phyloP scores from a whole-genome alignment of 140 eudicot species.

The Erigeron philadelphicus region DNA sequence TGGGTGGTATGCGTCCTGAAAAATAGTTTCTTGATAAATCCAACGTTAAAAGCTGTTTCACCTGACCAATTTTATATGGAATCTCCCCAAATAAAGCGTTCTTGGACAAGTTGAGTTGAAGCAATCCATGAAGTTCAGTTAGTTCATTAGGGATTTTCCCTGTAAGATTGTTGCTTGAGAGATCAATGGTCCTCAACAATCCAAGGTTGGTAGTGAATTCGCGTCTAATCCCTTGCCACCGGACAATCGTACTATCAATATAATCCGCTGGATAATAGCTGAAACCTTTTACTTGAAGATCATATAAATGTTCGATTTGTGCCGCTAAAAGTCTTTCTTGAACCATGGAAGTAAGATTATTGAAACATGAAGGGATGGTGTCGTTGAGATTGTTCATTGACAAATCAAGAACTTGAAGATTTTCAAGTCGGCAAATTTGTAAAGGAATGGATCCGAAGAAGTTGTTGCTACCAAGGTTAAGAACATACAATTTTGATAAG shows the following conservation, averaged over 20 bases:
- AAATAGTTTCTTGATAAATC: constrained; percentile 33
- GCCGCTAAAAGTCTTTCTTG: not conserved
- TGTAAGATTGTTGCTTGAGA: constrained; percentile 29
- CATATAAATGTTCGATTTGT: not conserved
- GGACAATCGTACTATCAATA: constrained; percentile 2
- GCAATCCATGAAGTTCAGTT: constrained; percentile 9
- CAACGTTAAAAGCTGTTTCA: constrained; percentile 17
- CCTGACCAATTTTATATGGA: constrained; percentile 16
- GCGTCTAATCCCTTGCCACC: constrained; percentile 21
- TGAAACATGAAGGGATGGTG: constrained; percentile 35
- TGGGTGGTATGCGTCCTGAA: constrained; percentile 24
- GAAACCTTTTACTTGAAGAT: not conserved
- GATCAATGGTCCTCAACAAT: constrained; percentile 29
- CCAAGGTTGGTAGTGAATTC: constrained; percentile 25
- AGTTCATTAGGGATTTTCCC: constrained; percentile 25
- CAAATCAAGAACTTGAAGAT: constrained; percentile 33
- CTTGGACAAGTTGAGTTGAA: constrained; percentile 28
- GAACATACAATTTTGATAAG: not conserved
- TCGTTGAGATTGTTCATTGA: constrained; percentile 35
- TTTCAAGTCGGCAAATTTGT: constrained; percentile 22
- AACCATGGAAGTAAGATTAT: constrained; percentile 31
- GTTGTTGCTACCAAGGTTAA: constrained; percentile 31
- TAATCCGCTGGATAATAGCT: not conserved
- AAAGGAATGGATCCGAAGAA: constrained; percentile 36
- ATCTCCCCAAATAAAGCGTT: constrained; percentile 24